phyloP scores from a whole-genome alignment of 108 stramenopile genomes.

The Cyclotella baltica region DNA sequence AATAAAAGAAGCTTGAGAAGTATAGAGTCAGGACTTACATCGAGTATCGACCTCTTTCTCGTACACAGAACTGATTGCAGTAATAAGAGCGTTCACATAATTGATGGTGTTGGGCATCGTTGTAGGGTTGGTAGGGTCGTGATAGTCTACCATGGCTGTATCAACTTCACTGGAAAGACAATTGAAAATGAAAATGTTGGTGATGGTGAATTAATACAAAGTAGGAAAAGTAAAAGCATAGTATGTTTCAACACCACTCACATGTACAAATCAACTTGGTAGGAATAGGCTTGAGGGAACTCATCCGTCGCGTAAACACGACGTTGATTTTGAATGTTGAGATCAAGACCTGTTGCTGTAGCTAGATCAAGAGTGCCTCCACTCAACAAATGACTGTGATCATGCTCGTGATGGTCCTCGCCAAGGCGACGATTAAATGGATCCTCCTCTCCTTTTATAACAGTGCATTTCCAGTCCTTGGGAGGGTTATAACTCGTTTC shows the following conservation, averaged over 20 bases:
- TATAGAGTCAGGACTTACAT: background rate
- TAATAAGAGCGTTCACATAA: constrained; percentile 25
- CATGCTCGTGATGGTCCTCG: background rate
- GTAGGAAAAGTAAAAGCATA: no score
- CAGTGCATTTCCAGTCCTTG: constrained; percentile 10
- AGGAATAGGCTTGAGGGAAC: background rate
- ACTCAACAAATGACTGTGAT: background rate
- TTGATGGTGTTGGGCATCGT: constrained; percentile 19
- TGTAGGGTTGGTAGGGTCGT: background rate
- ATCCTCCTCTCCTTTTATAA: background rate
- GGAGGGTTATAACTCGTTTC: constrained; percentile 5
- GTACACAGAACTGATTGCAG: constrained; percentile 13
- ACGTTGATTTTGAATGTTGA: background rate
- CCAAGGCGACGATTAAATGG: background rate
- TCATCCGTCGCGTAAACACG: background rate
- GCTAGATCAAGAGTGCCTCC: background rate
- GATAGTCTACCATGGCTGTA: background rate
- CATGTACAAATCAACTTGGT: constrained; percentile 30
- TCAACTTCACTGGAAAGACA: no score
- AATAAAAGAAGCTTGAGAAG: background rate
- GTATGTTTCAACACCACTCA: no score
- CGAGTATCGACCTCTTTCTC: constrained; percentile 38
- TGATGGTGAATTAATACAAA: background rate
- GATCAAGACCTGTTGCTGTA: background rate
- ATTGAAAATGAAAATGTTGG: no score